These are phyloP conservation scores for Tetrapisispora namnaoensis DNA, from an alignment of 805 yeast genomes.

Conservation along the genomic window DNA sequence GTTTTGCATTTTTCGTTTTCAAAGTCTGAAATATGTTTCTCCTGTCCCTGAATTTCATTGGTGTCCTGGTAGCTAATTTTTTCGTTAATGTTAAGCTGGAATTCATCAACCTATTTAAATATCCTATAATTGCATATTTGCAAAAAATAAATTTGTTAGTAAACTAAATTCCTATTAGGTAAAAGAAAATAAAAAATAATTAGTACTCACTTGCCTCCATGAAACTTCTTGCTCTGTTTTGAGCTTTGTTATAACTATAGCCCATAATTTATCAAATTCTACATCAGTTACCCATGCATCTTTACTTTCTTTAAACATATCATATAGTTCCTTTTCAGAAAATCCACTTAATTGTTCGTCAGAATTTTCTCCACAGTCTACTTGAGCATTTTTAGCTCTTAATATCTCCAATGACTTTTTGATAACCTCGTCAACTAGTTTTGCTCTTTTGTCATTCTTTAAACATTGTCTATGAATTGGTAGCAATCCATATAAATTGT, in stretches of 20 bases:
- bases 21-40: constrained; percentile 30
- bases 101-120: constrained; percentile 20
- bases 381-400: constrained; percentile 57
- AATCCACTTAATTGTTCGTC: constrained; percentile 44
- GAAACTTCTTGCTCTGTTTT: constrained; percentile 58
- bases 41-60: constrained; percentile 32
- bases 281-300: constrained; percentile 34
- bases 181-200: constrained; percentile 3
- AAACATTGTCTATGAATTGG: constrained; percentile 60
- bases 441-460: constrained; percentile 63
- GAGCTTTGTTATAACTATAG: constrained; percentile 48
- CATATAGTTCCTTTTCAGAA: constrained; percentile 39
- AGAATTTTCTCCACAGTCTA: constrained; percentile 45
- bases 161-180: constrained; percentile 1
- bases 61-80: constrained; percentile 30
- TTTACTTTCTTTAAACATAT: constrained; percentile 35
- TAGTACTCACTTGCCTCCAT: constrained; percentile 61
- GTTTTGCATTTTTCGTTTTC: constrained; percentile 30
- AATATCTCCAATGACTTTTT: constrained; percentile 57
- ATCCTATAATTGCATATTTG: not conserved
- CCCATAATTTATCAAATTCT: constrained; percentile 65
- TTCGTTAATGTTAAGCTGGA: not conserved
- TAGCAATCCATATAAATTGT: constrained; percentile 39
- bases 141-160: constrained; percentile 14
- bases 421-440: constrained; percentile 54